phyloP scores from a whole-genome alignment of 148 eudicot genomes.

The Pouteria glomerata region DNA sequence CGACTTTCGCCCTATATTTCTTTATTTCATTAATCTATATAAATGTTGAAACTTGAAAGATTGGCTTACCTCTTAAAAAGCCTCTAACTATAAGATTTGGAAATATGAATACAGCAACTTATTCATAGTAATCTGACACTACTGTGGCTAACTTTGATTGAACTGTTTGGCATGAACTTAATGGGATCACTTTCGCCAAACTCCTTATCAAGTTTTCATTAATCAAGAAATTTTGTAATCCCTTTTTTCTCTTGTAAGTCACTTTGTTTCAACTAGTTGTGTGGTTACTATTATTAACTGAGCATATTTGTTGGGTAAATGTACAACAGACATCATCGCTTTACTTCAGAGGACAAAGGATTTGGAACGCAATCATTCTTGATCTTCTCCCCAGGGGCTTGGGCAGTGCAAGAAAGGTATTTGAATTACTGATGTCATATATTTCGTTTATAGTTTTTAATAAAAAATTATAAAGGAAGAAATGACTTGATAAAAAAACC shows the following conservation, averaged over 20 bases:
- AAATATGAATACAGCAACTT: not conserved
- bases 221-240: not conserved
- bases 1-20: not conserved
- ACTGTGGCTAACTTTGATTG: not conserved
- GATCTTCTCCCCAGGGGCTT: conserved; percentile 93
- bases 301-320: conserved; percentile 14
- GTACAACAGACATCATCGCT: conserved; percentile 62
- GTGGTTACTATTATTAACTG: not conserved
- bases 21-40: not conserved
- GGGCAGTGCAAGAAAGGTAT: conserved; percentile 64
- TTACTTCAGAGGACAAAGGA: conserved; percentile 92
- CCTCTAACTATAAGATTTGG: not conserved
- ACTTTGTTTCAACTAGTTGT: no score
- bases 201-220: not conserved
- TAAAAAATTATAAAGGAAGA: not conserved
- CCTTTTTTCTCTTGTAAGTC: not conserved
- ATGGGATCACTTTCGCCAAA: not conserved
- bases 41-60: not conserved
- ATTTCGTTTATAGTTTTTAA: not conserved
- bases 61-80: not conserved
- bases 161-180: not conserved
- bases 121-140: not conserved
- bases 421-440: not conserved
- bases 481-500: not conserved
- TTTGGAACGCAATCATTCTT: conserved; percentile 77